Conservation (phyloP, 108 stramenopile genomes). For the Chaetoceros muelleri region DNA sequence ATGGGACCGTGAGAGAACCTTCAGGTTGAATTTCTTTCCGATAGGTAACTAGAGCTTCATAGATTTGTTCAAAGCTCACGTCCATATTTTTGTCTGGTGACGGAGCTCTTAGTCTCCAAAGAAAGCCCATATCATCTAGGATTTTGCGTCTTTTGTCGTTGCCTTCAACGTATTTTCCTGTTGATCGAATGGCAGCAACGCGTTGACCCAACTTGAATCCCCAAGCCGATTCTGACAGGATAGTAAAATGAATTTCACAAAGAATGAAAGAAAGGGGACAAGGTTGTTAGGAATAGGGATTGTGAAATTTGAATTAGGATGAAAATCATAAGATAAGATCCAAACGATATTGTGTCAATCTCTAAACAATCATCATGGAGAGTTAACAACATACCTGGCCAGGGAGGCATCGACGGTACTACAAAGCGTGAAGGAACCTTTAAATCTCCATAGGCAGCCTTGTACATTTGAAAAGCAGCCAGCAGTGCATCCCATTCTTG, state of each 20-base stretch:
- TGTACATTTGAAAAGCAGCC: constrained; percentile 78
- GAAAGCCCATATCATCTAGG: constrained; percentile 75
- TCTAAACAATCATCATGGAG: neutral
- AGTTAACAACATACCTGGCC: constrained; percentile 54
- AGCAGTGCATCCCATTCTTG: constrained; percentile 65
- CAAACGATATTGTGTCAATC: neutral
- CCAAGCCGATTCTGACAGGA: constrained; percentile 41
- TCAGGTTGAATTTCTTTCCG: constrained; percentile 45
- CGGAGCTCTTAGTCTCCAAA: constrained; percentile 68
- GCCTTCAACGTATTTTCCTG: constrained; percentile 62
- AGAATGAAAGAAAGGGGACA: neutral
- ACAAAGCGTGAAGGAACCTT: constrained; percentile 76
- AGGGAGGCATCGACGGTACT: constrained; percentile 68
- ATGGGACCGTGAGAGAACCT: constrained; percentile 38
- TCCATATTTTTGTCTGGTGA: constrained; percentile 24
- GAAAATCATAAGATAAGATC: neutral
- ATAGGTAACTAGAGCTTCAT: constrained; percentile 61
- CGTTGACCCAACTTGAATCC: constrained; percentile 64
- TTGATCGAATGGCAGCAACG: constrained; percentile 66
- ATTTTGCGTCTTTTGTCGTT: constrained; percentile 44
- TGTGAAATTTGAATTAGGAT: constrained; percentile 1
- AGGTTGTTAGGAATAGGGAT: neutral
- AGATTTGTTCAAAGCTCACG: constrained; percentile 55
- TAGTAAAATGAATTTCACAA: too few relatives aligned
- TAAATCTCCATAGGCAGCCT: constrained; percentile 78